Percentiles rank a stretch among this genome's conserved stretches.
These are phyloP conservation scores for Hypoxylon perforatum DNA, from an alignment of 495 filamentous ascomycete species.

Conservation along the genomic window DNA sequence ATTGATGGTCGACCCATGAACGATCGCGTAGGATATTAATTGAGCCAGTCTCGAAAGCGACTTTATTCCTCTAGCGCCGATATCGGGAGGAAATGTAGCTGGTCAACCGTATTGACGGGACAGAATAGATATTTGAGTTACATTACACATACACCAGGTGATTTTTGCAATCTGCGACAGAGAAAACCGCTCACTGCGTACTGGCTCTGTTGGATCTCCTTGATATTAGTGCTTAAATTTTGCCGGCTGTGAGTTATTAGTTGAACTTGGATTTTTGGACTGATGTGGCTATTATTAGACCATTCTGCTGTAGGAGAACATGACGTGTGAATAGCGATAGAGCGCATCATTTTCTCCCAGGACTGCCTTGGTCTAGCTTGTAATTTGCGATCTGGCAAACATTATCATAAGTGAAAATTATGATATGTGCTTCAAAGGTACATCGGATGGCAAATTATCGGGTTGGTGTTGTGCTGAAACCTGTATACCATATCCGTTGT, in stretches of 20 bases:
- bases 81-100: constrained; percentile 16
- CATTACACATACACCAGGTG: no score
- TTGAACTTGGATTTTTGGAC: neutral
- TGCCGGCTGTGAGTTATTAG: neutral
- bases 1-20: no score
- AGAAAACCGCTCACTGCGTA: constrained; percentile 1
- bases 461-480: no score
- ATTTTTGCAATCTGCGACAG: no score
- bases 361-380: neutral
- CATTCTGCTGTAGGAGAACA: neutral
- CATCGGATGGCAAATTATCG: no score
- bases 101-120: neutral
- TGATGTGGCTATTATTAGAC: neutral
- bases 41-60: neutral
- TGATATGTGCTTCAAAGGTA: no score
- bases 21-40: no score
- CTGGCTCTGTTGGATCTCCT: neutral
- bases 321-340: constrained; percentile 30
- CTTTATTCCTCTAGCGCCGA: constrained; percentile 8
- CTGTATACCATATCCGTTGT: no score
- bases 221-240: neutral
- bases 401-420: neutral
- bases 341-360: constrained; percentile 22
- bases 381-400: constrained; percentile 7
- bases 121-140: neutral